Base-by-base conservation (phyloP, 192 early-diverging fungal genomes). In the Spizellomyces sp. region DNA sequence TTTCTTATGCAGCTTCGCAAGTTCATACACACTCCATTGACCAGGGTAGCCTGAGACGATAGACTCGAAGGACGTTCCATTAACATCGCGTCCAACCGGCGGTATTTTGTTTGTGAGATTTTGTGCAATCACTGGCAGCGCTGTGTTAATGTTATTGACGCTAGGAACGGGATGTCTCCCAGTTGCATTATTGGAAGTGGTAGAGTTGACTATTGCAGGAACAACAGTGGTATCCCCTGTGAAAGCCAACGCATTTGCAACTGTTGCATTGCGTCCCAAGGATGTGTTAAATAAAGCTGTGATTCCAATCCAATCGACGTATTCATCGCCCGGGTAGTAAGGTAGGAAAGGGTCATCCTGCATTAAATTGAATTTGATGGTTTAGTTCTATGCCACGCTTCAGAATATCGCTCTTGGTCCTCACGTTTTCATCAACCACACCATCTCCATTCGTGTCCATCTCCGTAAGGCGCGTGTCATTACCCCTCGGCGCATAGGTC, bases 381-480 rank as follows among this genome's bases (percentile, higher is more conserved):
- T 19, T 3, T 41, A 41, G 59, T 15, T 61, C 59, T 41, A 61
- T 12, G 59, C 42, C 42, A 41, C 22, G 10, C 59, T 9, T 36
- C 27, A 36, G 27, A 36, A 36, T 2, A 73, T 9, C 27, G 3
- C 43, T 10, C 17, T n/a, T 4, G 7, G 12, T 57, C 72, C n/a
- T 17, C 57, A 74, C 72, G 42, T 75, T 19, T 10, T 57, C 62
- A 62, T 81, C 66, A 36, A 77, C 43, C 5, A 50, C 36, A 5
- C 74, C 75, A 66, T 85, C 79, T 9, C 65, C 55, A 74, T 85
- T 85, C 12, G 83, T 84, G 71, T 84, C 83, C 52, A 80, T 64
- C 41, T 60, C 27, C 6, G 36, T 9, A 45, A 72, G 66, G 12
- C 67, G 36, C 2, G 63, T 41, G 27, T 57, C 48, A 36, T 48